These are phyloP conservation scores for Paracoccidioides lutzii DNA, from an alignment of 2,329 filamentous ascomycete genomes.

Conservation along the genomic window DNA sequence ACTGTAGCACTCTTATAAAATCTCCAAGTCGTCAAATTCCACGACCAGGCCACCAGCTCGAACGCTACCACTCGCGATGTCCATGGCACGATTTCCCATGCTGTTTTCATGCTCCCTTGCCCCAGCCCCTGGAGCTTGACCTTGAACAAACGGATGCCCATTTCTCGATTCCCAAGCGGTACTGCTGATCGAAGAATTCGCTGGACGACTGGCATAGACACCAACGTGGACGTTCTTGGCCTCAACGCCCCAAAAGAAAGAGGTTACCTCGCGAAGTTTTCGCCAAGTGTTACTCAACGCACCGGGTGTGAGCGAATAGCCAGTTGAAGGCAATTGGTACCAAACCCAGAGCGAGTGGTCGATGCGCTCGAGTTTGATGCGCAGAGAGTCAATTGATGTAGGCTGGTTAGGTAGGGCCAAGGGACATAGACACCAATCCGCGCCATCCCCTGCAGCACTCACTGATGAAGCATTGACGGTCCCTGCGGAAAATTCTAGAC, in stretches of 20 bases:
- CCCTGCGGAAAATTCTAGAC: conserved; percentile 44
- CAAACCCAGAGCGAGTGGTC: conserved; percentile 45
- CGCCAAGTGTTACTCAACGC: conserved; percentile 39
- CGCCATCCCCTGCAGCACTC: conserved; percentile 43
- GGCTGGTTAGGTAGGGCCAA: conserved; percentile 30
- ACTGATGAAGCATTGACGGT: conserved; percentile 44
- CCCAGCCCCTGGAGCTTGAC: conserved; percentile 10
- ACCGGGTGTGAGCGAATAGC: conserved; percentile 18
- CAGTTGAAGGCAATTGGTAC: conserved; percentile 36
- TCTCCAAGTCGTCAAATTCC: conserved; percentile 40
- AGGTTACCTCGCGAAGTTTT: conserved; percentile 47
- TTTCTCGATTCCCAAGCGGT: conserved; percentile 30
- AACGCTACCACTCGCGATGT: conserved; percentile 11
- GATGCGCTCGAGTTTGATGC: conserved; percentile 45
- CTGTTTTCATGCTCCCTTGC: conserved; percentile 12
- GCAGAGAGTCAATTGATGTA: conserved; percentile 34
- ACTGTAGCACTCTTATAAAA: conserved; percentile 23
- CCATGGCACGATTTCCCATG: not conserved
- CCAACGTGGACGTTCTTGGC: conserved; percentile 46
- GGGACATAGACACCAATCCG: conserved; percentile 44
- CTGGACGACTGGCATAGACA: conserved; percentile 45
- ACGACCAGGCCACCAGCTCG: conserved; percentile 31
- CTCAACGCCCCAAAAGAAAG: conserved; percentile 48
- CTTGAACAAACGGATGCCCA: conserved; percentile 15
- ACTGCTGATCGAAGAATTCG: conserved; percentile 31